Conservation (phyloP, 2,329 filamentous ascomycete genomes). For the Apiospora koreana region DNA sequence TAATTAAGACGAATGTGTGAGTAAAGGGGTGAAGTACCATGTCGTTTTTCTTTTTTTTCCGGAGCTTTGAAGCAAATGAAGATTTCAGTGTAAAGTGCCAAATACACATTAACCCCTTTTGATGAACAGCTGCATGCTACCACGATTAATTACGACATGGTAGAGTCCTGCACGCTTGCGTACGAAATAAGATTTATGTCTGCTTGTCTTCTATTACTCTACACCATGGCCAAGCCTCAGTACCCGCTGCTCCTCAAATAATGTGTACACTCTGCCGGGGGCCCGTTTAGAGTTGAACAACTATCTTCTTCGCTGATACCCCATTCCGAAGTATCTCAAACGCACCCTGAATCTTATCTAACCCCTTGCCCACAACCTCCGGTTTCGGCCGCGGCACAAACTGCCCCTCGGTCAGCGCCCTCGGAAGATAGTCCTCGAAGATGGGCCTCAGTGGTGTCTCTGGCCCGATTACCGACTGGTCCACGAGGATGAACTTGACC, state of each 20-base stretch:
- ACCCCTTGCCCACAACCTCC: conserved; percentile 39
- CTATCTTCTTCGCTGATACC: conserved; percentile 44
- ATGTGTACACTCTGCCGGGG: accelerated
- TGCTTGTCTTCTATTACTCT: neutral
- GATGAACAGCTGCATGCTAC: no score
- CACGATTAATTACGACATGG: no score
- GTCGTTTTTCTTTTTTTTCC: no score
- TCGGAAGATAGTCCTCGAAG: conserved; percentile 40
- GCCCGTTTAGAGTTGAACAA: conserved; percentile 27
- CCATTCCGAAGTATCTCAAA: conserved; percentile 38
- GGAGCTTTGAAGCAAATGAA: no score
- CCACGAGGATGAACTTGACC: conserved; percentile 28
- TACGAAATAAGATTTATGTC: neutral
- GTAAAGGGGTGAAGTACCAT: no score
- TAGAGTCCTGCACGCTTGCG: no score
- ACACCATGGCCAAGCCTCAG: neutral
- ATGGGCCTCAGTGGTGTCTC: conserved; percentile 32
- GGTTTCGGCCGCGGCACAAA: conserved; percentile 41
- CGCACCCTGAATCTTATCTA: conserved; percentile 43
- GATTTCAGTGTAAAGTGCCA: no score
- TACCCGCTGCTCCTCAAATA: accelerated
- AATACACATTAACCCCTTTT: no score
- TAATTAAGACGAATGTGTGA: no score
- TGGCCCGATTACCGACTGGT: conserved; percentile 25
- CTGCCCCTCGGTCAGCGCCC: conserved; percentile 36